Conservation (phyloP, 371 early-diverging fungal species). For the Paraphysoderma sedebokerense region DNA sequence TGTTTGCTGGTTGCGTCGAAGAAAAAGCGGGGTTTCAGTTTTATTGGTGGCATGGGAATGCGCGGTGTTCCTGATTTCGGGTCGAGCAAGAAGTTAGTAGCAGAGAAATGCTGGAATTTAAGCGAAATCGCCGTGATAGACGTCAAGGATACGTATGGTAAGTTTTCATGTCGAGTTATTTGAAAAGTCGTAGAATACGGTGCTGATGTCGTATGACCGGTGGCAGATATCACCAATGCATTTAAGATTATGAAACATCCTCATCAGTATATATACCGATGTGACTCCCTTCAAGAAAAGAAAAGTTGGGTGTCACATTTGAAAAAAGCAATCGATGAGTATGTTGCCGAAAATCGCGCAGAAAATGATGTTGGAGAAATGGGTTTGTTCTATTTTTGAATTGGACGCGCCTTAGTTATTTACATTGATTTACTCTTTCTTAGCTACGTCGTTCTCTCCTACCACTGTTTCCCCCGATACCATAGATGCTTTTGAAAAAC, state of each 20-base stretch:
- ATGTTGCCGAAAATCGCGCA: slow-evolving; percentile 13
- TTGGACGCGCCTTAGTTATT: not conserved
- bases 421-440: not conserved
- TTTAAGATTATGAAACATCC: slow-evolving; percentile 55
- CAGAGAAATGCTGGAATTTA: slow-evolving; percentile 57
- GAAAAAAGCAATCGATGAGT: slow-evolving; percentile 41
- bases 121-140: slow-evolving; percentile 61
- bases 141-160: slow-evolving; percentile 57
- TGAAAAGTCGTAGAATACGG: too few species aligned
- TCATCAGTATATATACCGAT: slow-evolving; percentile 51
- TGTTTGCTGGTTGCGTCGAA: slow-evolving; percentile 56
- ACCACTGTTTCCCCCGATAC: not conserved
- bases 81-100: slow-evolving; percentile 52
- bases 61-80: too few species aligned
- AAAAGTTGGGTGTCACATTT: slow-evolving; percentile 42
- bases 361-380: not conserved
- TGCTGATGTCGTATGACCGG: too few species aligned
- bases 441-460: not conserved
- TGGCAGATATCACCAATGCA: slow-evolving; percentile 25
- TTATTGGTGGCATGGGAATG: too few species aligned
- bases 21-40: slow-evolving; percentile 42
- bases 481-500: not conserved
- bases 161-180: not conserved
- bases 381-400: not conserved
- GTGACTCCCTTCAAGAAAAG: slow-evolving; percentile 55